Percentiles rank a stretch among this genome's conserved stretches.
These are phyloP conservation scores for Xylariales sp. DNA, from an alignment of 2,329 filamentous ascomycete species.

Conservation along the genomic window DNA sequence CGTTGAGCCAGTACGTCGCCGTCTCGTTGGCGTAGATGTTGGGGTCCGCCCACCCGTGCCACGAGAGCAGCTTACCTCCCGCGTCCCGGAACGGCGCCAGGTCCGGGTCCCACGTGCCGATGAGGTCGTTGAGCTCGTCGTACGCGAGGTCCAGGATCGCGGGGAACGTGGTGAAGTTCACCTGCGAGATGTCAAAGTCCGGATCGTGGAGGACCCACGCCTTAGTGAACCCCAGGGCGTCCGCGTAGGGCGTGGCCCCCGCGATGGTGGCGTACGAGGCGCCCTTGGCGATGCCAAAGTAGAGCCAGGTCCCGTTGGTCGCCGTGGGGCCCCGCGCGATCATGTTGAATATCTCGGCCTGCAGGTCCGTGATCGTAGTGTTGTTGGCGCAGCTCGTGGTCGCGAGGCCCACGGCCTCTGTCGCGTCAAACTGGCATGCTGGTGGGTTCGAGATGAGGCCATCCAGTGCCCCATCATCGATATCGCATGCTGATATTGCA, in stretches of 20 bases:
- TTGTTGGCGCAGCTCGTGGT: constrained; percentile 4
- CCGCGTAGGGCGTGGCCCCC: neutral
- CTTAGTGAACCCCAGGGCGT: constrained; percentile 1
- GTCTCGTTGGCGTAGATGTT: constrained; percentile 21
- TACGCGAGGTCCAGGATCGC: constrained; percentile 2
- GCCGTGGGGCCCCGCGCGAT: constrained; percentile 9
- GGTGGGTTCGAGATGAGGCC: constrained; percentile 1
- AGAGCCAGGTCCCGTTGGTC: constrained; percentile 5
- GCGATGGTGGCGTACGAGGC: constrained; percentile 1
- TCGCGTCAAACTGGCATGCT: constrained; percentile 9
- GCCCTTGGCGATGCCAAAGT: constrained; percentile 4
- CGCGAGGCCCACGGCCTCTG: constrained; percentile 5
- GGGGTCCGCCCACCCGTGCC: constrained; percentile 18
- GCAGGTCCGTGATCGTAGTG: constrained; percentile 6
- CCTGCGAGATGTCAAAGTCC: constrained; percentile 2
- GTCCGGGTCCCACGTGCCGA: constrained; percentile 2
- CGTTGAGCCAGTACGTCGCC: constrained; percentile 23
- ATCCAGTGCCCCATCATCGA: neutral
- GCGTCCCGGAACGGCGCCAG: neutral
- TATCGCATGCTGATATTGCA: neutral
- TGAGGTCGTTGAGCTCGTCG: constrained; percentile 1
- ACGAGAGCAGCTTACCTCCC: constrained; percentile 6
- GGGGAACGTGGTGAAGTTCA: constrained; percentile 4
- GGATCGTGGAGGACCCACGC: constrained; percentile 4
- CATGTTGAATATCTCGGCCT: constrained; percentile 7